Percentiles rank a stretch among this genome's conserved stretches.
These are phyloP conservation scores for Didymosphaeria variabile DNA, from an alignment of 2,329 filamentous ascomycete species.

Conservation along the genomic window DNA sequence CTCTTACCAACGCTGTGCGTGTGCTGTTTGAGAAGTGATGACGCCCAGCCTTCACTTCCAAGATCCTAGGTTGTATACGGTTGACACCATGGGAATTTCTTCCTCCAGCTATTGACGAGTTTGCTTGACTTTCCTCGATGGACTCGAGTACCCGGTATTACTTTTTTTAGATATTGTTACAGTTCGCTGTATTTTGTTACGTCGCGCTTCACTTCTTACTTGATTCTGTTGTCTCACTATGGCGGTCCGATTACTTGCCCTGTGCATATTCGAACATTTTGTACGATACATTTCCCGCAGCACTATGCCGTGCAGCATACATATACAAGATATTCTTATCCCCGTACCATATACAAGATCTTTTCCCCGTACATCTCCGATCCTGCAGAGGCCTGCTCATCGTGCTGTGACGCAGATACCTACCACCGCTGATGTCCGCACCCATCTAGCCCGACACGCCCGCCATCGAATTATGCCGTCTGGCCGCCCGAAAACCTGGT, in stretches of 20 bases:
- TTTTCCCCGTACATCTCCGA: neutral
- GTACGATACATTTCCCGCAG: slow-evolving; percentile 1
- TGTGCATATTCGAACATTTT: slow-evolving; percentile 2
- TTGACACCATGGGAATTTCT: neutral
- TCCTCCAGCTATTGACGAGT: neutral
- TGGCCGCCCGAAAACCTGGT: neutral
- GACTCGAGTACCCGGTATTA: neutral
- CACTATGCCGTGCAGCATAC: neutral
- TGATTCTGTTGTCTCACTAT: no score
- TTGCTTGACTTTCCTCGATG: neutral
- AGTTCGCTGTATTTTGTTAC: slow-evolving; percentile 14
- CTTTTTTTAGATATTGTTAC: slow-evolving; percentile 2
- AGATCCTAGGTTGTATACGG: neutral
- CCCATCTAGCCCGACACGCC: neutral
- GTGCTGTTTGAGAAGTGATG: slow-evolving; percentile 38
- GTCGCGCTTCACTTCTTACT: neutral
- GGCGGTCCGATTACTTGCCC: neutral
- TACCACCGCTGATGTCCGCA: neutral
- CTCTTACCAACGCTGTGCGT: slow-evolving; percentile 35
- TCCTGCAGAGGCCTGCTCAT: neutral
- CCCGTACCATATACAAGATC: neutral
- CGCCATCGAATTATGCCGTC: neutral
- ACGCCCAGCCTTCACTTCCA: neutral
- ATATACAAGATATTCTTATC: slow-evolving; percentile 10
- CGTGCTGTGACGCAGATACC: neutral